A percentile compares a stretch with the other conserved stretches of the same genome.
Evolutionary conservation across 1,284 basidiomycete species (phyloP).

Genomic region (Malassezia caprae): DNA sequence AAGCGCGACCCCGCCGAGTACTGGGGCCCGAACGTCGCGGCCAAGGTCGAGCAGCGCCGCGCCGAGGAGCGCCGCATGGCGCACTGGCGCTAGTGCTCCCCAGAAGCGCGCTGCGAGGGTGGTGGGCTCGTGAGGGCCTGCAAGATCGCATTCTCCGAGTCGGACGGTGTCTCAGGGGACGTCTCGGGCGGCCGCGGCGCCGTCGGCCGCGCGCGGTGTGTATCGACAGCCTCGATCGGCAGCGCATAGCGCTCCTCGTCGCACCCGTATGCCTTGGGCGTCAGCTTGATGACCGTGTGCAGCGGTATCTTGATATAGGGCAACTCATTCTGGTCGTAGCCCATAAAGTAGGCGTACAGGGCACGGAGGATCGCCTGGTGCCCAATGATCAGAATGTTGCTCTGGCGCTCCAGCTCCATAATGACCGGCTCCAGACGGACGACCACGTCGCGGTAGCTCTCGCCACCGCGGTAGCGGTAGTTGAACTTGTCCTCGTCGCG

Average conservation of each 20-base stretch:
- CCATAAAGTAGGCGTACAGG: constrained; percentile 82
- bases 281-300: constrained; percentile 94
- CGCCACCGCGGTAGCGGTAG: constrained; percentile 83
- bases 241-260: constrained; percentile 73
- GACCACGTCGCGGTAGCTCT: constrained; percentile 85
- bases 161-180: not conserved
- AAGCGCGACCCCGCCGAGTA: constrained; percentile 32
- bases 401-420: constrained; percentile 95
- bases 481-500: constrained; percentile 99
- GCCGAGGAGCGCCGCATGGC: constrained; percentile 30
- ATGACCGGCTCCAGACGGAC: constrained; percentile 92
- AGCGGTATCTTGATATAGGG: constrained; percentile 82
- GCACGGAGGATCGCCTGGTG: constrained; percentile 60
- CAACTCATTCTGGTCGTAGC: constrained; percentile 79
- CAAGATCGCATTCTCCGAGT: not conserved
- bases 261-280: constrained; percentile 95
- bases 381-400: constrained; percentile 91
- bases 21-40: constrained; percentile 33
- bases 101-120: not conserved
- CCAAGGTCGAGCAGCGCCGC: constrained; percentile 32
- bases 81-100: constrained; percentile 7
- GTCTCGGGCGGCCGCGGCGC: not conserved
- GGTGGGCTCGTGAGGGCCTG: not conserved
- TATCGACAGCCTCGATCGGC: constrained; percentile 47
- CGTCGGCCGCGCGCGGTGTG: constrained; percentile 38